Conservation (phyloP, 306 rosid genomes). For the Potentilla sterilis region DNA sequence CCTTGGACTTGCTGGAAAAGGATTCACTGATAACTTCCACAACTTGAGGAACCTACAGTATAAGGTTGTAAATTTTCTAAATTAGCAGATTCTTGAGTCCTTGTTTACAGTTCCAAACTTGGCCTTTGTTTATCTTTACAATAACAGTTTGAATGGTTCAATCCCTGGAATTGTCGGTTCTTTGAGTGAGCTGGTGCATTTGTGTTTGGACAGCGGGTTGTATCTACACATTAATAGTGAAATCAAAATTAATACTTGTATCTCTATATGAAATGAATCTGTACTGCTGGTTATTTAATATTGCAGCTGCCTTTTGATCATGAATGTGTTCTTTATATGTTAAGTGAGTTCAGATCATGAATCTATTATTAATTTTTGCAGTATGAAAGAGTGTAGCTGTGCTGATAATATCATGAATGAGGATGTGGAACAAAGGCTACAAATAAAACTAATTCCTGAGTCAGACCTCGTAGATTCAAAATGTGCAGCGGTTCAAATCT, state of each 20-base stretch:
- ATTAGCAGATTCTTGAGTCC: slow-evolving; percentile 46
- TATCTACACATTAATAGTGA: too few species aligned
- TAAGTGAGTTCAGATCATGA: too few species aligned
- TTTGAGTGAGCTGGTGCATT: slow-evolving; percentile 28
- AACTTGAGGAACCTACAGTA: slow-evolving; percentile 28
- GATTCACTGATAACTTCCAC: slow-evolving; percentile 30
- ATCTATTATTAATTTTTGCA: too few species aligned
- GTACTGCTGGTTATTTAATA: too few species aligned
- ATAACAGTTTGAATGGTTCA: slow-evolving; percentile 48
- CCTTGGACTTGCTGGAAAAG: slow-evolving; percentile 45
- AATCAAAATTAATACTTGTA: too few species aligned
- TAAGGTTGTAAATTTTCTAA: slow-evolving; percentile 43
- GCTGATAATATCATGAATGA: too few species aligned
- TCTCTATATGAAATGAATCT: too few species aligned
- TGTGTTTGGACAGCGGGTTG: slow-evolving; percentile 25
- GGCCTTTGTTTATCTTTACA: slow-evolving; percentile 27
- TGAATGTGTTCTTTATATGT: too few species aligned
- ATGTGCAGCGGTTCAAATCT: slow-evolving; percentile 22
- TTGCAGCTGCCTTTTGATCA: too few species aligned
- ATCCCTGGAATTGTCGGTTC: slow-evolving; percentile 59
- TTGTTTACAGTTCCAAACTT: slow-evolving; percentile 47
- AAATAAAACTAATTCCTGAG: too few species aligned
- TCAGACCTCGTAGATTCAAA: background rate
- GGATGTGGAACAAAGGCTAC: too few species aligned
- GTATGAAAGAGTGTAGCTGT: too few species aligned